These are phyloP conservation scores for Dichomitus squalens DNA, from an alignment of 1,284 basidiomycete genomes.

Conservation along the genomic window DNA sequence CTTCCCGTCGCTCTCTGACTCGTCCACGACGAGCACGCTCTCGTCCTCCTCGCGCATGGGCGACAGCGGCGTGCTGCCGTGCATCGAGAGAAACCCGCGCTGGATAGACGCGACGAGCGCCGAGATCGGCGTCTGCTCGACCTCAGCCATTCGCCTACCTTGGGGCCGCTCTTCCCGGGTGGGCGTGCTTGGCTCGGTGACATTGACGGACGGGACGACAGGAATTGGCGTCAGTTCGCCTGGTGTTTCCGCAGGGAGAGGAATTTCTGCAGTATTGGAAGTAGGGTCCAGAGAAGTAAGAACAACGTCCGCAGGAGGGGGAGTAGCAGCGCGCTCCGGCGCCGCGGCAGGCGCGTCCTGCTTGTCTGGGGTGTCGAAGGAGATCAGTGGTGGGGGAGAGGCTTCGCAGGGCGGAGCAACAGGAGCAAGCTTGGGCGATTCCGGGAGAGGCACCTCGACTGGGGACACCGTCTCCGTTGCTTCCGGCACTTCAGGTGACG, in stretches of 20 bases:
- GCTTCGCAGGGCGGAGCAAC: not conserved
- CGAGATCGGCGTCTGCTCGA: conserved; percentile 64
- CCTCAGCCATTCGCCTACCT: conserved; percentile 14
- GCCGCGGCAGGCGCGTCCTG: not conserved
- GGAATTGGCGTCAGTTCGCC: not conserved
- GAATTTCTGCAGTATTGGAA: conserved; percentile 6
- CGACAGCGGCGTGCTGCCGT: conserved; percentile 14
- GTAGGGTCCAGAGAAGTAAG: not conserved
- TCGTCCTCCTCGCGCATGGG: conserved; percentile 21
- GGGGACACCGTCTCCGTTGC: conserved; percentile 9
- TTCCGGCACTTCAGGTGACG: conserved; percentile 13
- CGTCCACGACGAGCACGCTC: conserved; percentile 9
- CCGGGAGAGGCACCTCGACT: conserved; percentile 19
- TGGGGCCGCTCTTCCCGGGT: conserved; percentile 13
- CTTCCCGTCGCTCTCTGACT: conserved; percentile 5
- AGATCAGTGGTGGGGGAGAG: not conserved
- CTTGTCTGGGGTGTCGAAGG: conserved; percentile 3
- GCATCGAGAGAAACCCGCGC: conserved; percentile 64
- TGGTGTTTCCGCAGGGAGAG: conserved; percentile 12
- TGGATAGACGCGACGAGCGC: conserved; percentile 68
- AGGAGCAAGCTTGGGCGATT: conserved; percentile 13
- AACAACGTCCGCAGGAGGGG: not conserved
- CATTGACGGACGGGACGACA: not conserved
- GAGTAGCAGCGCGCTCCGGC: not conserved
- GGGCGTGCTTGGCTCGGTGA: conserved; percentile 7